Base-by-base conservation (phyloP, 2,329 filamentous ascomycete species). In the Thermothelomyces thermophilus region DNA sequence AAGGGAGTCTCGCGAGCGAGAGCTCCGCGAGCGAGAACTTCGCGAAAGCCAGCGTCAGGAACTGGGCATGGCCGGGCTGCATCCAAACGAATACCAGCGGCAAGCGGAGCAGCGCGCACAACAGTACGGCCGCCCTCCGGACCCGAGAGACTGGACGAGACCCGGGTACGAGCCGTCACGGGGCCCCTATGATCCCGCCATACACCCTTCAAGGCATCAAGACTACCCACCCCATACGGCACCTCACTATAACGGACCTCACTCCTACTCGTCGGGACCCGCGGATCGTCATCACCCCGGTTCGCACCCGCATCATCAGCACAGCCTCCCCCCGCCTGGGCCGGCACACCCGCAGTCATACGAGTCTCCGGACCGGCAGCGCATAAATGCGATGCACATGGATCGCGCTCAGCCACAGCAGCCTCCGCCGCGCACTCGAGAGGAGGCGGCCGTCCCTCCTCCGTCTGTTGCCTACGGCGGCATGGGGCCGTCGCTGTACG, bases 291-390 rank as follows among this genome's bases (percentile, higher is more conserved):
- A 70, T 43, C 65, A 68, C 4, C 63, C 66, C 0, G 52, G 63
- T 3, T 56, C 61, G 10, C 66, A 63, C 14, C 58, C 60, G 1
- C 55, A 60, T 11, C 65, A 66, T 22, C 71, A 71, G 44, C 65
- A 66, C 16, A 28, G 53, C 16, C 54, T 58, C 5, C 63, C 67
- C 20, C 67, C 59, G 7, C 52, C 65, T 14, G 48, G 60, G 19
- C 54, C 68, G 35, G 48, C 63, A 16, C 62, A 63, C 52, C 55
- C 60, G 39, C 65, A 69, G 56, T 64, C 70, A 0, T 77, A 72
- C 54, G 74, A 78, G 17, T 76, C 74, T 8, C 73, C 75, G 3
- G 76, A 79, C 9, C 70, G 72, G n/a, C 70, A 70, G 19, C 69
- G 72, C 41, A 69, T 73, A 57, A 67, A 65, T 11, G 63, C 67